Evolutionary conservation across 352 stramenopile species (phyloP), one percentile per base, ranked within the genome.

Genomic region (Pythium phragmiticola): DNA sequence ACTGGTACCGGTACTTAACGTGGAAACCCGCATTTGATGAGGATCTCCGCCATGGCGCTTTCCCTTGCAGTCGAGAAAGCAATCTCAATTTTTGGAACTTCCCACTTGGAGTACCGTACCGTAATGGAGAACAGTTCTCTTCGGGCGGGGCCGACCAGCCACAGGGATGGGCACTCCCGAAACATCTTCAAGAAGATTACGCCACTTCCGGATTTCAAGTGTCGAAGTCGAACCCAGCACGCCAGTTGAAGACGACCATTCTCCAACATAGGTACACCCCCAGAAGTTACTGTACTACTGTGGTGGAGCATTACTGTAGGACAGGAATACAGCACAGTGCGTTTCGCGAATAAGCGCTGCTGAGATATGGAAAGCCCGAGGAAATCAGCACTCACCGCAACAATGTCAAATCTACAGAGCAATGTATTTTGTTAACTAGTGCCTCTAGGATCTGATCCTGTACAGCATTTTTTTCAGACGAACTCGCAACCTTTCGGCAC

Each of bases 251-350:
- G 54, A 30, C 23, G 16, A 19, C 19, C 16, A 59, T 21, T 60
- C 54, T 60, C 54, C 54, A 60, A 51, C 54, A 51, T 60, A 60
- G 54, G 54, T 60, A 60, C 49, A 56, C 12, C n/a, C 14, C 42
- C 21, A 21, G 21, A 21, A 48, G 7, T 49, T 49, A 17, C 7
- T 11, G 43, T 28, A 17, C 43, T 49, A 4, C 37, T 30, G 4
- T 30, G 26, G 14, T 16, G 37, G 14, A 41, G 8, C 36, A 13
- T 13, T 42, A 12, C 37, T 4, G 37, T 12, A 49, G 7, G 12
- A 12, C 14, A 26, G 2, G 43, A 30, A 30, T 30, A 30, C 2
- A n/a, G n/a, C n/a, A 21, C 21, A 21, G 21, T 21, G 21, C 21
- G 21, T 21, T 50, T 50, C 43, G 7, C 43, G 2, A 50, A 50